Conservation (phyloP, 768 basidiomycete species). For the Cubamyces lactineus region DNA sequence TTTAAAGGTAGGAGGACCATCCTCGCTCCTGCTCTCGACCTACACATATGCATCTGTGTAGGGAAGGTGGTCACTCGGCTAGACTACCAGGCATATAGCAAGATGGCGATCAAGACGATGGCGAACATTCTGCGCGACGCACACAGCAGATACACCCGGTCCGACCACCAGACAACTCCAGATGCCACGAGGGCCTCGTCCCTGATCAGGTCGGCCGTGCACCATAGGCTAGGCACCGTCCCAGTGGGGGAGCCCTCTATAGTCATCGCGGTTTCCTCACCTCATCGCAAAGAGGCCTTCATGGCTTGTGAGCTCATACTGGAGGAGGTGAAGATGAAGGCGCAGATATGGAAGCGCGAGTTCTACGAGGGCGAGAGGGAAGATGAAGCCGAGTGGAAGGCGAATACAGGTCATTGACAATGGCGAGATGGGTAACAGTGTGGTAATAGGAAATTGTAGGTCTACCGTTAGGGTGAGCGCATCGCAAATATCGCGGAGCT, state of each 20-base stretch:
- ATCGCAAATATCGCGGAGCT: not conserved
- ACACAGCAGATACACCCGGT: constrained; percentile 45
- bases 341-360: constrained; percentile 92
- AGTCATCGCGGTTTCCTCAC: constrained; percentile 82
- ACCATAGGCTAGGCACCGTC: constrained; percentile 79
- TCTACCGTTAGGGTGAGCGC: not conserved
- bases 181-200: constrained; percentile 18
- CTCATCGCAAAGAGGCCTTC: constrained; percentile 84
- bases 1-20: constrained; percentile 63
- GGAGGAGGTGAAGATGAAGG: constrained; percentile 83
- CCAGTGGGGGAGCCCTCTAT: constrained; percentile 83
- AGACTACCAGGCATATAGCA: constrained; percentile 85
- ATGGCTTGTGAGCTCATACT: constrained; percentile 78
- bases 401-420: constrained; percentile 25
- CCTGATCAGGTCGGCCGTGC: constrained; percentile 61
- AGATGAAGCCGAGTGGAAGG: constrained; percentile 45
- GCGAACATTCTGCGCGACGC: constrained; percentile 56
- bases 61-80: constrained; percentile 65
- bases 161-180: constrained; percentile 35
- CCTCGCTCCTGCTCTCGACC: not conserved
- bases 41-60: constrained; percentile 2
- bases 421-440: not conserved
- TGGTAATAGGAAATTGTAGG: not conserved
- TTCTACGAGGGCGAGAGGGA: constrained; percentile 75
- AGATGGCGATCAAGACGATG: constrained; percentile 80